Conservation (phyloP, 345 rosid species). For the Pseudoturritis turrita region DNA sequence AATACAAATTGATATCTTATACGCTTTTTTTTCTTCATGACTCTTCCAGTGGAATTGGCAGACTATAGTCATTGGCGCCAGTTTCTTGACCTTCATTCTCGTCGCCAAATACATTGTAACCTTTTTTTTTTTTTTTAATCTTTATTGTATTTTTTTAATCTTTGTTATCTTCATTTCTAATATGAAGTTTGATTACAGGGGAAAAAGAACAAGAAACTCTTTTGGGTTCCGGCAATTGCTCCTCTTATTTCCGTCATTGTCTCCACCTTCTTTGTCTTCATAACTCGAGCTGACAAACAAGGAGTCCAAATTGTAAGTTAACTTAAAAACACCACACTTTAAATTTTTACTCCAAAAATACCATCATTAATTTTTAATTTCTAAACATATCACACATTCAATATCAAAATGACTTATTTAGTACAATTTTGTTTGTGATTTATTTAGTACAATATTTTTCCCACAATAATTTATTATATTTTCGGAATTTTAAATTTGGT, state of each 20-base stretch:
- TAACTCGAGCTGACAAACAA: constrained; percentile 80
- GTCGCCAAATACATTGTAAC: constrained; percentile 71
- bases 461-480: no score
- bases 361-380: no score
- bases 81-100: constrained; percentile 68
- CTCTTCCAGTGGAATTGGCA: constrained; percentile 92
- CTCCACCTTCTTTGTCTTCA: constrained; percentile 75
- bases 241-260: constrained; percentile 75
- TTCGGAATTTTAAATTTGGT: no score
- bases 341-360: no score
- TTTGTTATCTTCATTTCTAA: constrained; percentile 1
- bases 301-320: constrained; percentile 89
- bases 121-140: not conserved
- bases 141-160: not conserved
- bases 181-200: constrained; percentile 43
- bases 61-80: constrained; percentile 66
- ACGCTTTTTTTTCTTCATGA: not conserved
- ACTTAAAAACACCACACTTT: no score
- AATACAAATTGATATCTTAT: not conserved
- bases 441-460: no score
- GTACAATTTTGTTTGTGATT: no score
- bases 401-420: no score
- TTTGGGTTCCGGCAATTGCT: constrained; percentile 93
- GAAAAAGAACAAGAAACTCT: constrained; percentile 65
- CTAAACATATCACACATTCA: no score